A percentile compares a stretch with the other conserved stretches of the same genome.
Evolutionary conservation across 2,329 filamentous ascomycete genomes (phyloP).

Genomic region (Phoma sp.): DNA sequence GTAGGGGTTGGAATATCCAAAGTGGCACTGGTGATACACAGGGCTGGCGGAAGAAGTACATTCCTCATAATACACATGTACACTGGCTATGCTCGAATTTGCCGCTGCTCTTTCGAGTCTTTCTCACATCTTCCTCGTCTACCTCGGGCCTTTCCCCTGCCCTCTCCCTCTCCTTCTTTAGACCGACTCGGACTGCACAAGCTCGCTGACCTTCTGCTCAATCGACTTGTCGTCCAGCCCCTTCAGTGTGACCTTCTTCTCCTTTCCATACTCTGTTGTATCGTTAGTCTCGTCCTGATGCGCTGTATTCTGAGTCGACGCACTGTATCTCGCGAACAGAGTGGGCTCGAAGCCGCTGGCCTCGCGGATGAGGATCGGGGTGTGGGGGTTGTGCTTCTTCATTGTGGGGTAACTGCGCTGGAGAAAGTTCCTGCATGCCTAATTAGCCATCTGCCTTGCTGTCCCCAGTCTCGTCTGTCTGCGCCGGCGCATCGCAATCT

Average conservation of each 20-base stretch:
- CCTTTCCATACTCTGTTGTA: slow-evolving; percentile 66
- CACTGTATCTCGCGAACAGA: slow-evolving; percentile 93
- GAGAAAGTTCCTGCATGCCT: slow-evolving; percentile 76
- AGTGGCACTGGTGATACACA: no score
- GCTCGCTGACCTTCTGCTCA: slow-evolving; percentile 67
- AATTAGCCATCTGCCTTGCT: background rate
- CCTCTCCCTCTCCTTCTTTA: slow-evolving; percentile 9
- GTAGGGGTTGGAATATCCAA: no score
- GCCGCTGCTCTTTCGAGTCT: slow-evolving; percentile 11
- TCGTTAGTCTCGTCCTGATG: slow-evolving; percentile 4
- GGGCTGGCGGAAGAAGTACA: slow-evolving; percentile 13
- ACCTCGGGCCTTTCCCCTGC: background rate
- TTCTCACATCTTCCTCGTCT: background rate
- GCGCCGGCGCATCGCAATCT: slow-evolving; percentile 4
- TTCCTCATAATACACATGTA: slow-evolving; percentile 33
- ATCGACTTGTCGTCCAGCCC: slow-evolving; percentile 75
- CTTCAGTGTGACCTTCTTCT: slow-evolving; percentile 68
- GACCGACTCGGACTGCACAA: slow-evolving; percentile 59
- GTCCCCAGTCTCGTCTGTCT: background rate
- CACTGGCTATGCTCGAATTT: slow-evolving; percentile 16
- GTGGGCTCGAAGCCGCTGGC: slow-evolving; percentile 82
- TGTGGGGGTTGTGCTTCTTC: slow-evolving; percentile 98
- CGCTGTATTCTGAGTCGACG: slow-evolving; percentile 35
- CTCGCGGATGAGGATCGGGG: slow-evolving; percentile 93
- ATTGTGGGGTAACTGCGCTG: slow-evolving; percentile 92